phyloP scores from a whole-genome alignment of 495 filamentous ascomycete species.

The Daldinia caldariorum region DNA sequence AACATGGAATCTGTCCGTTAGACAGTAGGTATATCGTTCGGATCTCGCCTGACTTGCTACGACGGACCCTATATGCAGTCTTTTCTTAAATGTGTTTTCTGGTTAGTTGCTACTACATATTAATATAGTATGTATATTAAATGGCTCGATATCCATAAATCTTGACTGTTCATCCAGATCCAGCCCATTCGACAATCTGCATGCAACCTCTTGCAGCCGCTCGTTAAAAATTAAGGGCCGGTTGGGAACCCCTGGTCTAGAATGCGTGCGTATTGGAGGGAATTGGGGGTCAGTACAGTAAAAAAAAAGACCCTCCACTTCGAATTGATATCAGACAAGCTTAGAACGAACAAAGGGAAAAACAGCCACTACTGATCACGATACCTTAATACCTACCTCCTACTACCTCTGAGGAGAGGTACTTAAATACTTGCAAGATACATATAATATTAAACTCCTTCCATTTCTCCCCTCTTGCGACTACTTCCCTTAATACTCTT shows the following conservation, averaged over 20 bases:
- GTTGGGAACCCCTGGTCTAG: constrained; percentile 20
- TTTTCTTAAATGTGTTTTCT: constrained; percentile 10
- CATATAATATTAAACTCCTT: constrained; percentile 3
- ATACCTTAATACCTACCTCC: constrained; percentile 31
- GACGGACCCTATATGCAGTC: constrained; percentile 21
- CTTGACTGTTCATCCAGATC: constrained; percentile 35
- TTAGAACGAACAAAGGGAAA: constrained; percentile 15
- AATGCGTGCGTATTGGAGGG: constrained; percentile 12
- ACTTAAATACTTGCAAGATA: constrained; percentile 10
- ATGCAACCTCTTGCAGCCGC: constrained; percentile 9
- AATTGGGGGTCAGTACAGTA: constrained; percentile 44
- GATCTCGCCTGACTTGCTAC: constrained; percentile 32
- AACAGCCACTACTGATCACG: constrained; percentile 26
- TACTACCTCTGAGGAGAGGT: too few species aligned
- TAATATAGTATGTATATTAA: constrained; percentile 21
- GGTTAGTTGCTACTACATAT: not conserved
- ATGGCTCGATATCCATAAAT: constrained; percentile 31
- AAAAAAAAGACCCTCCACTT: constrained; percentile 24
- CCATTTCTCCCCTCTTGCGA: not conserved
- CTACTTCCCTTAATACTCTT: constrained; percentile 1
- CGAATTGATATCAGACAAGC: constrained; percentile 35
- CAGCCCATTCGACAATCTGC: constrained; percentile 43
- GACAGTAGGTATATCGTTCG: constrained; percentile 9
- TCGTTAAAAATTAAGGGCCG: constrained; percentile 24
- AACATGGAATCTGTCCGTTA: too few species aligned